phyloP scores from a whole-genome alignment of 768 basidiomycete genomes.

The Podaxis pistillaris region DNA sequence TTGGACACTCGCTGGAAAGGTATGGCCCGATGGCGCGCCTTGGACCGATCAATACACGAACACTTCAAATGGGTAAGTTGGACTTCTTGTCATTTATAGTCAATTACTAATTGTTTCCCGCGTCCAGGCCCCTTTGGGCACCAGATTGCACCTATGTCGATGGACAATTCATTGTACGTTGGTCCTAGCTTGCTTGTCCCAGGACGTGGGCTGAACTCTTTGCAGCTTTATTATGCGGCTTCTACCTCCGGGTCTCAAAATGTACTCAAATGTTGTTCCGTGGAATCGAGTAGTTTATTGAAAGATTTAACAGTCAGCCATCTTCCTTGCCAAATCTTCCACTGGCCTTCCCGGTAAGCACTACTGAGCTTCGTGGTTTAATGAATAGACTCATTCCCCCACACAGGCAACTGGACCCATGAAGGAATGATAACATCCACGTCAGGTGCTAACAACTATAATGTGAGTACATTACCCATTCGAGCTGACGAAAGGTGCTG shows the following conservation, averaged over 20 bases:
- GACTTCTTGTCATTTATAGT: neutral
- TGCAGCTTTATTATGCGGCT: constrained; percentile 52
- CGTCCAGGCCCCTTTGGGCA: constrained; percentile 34
- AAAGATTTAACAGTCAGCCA: constrained; percentile 36
- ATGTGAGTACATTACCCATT: constrained; percentile 27
- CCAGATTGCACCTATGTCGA: constrained; percentile 35
- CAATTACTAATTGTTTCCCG: neutral
- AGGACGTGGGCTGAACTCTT: neutral
- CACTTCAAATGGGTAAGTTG: constrained; percentile 40
- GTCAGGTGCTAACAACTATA: constrained; percentile 35
- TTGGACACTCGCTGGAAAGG: constrained; percentile 43
- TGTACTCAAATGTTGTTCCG: constrained; percentile 20
- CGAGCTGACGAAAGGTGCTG: neutral
- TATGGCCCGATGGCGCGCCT: constrained; percentile 49
- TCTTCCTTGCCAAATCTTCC: constrained; percentile 52
- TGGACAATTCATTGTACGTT: constrained; percentile 27
- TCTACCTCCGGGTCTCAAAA: constrained; percentile 54
- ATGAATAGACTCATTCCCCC: neutral
- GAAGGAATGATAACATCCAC: constrained; percentile 48
- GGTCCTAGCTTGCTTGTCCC: neutral
- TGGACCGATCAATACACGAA: constrained; percentile 51
- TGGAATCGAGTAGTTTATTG: neutral
- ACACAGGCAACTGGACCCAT: constrained; percentile 40
- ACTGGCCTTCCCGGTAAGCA: constrained; percentile 41
- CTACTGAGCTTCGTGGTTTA: neutral